Conservation (phyloP, 2,329 filamentous ascomycete genomes). For the Alternaria consortialis region DNA sequence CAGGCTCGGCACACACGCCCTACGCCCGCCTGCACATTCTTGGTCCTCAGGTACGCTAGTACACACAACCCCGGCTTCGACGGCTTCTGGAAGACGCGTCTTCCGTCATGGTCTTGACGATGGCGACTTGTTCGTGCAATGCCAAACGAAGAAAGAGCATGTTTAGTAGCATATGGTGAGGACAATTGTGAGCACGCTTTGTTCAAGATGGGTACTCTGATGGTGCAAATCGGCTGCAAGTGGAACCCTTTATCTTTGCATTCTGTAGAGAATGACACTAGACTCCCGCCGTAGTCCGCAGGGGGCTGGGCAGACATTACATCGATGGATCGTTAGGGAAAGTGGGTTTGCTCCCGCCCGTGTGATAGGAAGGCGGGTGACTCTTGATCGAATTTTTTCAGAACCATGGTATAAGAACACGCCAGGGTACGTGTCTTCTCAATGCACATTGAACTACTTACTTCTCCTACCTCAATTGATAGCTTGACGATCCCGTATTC, state of each 20-base stretch:
- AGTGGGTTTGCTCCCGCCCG: slow-evolving; percentile 22
- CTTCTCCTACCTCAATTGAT: slow-evolving; percentile 2
- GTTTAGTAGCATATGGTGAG: slow-evolving; percentile 1
- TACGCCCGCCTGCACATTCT: slow-evolving; percentile 15
- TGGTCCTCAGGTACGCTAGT: slow-evolving; percentile 17
- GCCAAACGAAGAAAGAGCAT: neutral
- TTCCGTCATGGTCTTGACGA: slow-evolving; percentile 9
- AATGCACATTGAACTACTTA: slow-evolving; percentile 1
- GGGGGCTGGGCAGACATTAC: slow-evolving; percentile 21
- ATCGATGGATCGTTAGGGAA: slow-evolving; percentile 16
- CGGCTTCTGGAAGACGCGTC: slow-evolving; percentile 15
- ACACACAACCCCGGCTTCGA: slow-evolving; percentile 18
- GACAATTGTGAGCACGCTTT: slow-evolving; percentile 7
- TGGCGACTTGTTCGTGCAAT: slow-evolving; percentile 4
- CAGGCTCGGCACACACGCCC: slow-evolving; percentile 33
- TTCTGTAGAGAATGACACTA: slow-evolving; percentile 20
- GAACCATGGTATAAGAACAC: slow-evolving; percentile 28
- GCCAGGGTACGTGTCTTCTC: slow-evolving; percentile 3
- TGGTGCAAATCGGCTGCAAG: slow-evolving; percentile 15
- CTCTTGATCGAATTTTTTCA: slow-evolving; percentile 31
- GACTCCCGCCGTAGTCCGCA: slow-evolving; percentile 20
- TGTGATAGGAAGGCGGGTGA: slow-evolving; percentile 40
- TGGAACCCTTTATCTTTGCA: slow-evolving; percentile 25
- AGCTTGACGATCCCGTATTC: neutral
- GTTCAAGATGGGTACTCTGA: neutral